These are phyloP conservation scores for Lichtheimia hyalospora DNA, from an alignment of 371 early-diverging fungal genomes.

Conservation along the genomic window DNA sequence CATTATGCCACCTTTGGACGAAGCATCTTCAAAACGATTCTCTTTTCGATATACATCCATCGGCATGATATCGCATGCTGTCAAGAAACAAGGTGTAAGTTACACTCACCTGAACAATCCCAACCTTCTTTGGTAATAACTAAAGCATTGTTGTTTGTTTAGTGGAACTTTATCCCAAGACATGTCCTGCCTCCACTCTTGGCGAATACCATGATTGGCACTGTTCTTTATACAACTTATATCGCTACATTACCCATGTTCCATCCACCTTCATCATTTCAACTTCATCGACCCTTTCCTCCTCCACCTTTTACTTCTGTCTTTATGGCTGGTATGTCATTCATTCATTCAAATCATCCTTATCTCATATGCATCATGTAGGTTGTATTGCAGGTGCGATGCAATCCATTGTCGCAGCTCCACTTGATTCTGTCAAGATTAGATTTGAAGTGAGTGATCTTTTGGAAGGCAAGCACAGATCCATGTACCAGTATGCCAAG, in stretches of 20 bases:
- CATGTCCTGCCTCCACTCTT: conserved; percentile 75
- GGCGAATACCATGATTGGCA: conserved; percentile 74
- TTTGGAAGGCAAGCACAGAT: conserved; percentile 71
- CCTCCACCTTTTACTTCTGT: conserved; percentile 62
- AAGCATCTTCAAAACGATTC: conserved; percentile 32
- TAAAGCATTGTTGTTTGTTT: conserved; percentile 4
- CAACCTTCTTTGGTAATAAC: background rate
- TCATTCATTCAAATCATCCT: no score
- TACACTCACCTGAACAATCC: background rate
- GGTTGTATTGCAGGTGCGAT: conserved; percentile 77
- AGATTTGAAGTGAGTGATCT: conserved; percentile 77
- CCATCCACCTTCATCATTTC: conserved; percentile 56
- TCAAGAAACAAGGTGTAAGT: conserved; percentile 60
- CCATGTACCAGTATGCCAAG: conserved; percentile 68
- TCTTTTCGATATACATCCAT: conserved; percentile 71
- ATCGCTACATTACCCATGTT: conserved; percentile 59
- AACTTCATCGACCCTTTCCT: conserved; percentile 57
- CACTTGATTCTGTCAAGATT: conserved; percentile 72
- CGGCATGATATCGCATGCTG: conserved; percentile 73
- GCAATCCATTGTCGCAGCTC: conserved; percentile 74
- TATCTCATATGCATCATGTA: background rate
- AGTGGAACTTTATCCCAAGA: conserved; percentile 68
- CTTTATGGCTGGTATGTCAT: conserved; percentile 49
- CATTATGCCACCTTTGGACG: conserved; percentile 51
- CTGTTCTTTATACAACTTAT: conserved; percentile 62